phyloP scores from a whole-genome alignment of 2,329 filamentous ascomycete species.

The Alternaria brassicae region DNA sequence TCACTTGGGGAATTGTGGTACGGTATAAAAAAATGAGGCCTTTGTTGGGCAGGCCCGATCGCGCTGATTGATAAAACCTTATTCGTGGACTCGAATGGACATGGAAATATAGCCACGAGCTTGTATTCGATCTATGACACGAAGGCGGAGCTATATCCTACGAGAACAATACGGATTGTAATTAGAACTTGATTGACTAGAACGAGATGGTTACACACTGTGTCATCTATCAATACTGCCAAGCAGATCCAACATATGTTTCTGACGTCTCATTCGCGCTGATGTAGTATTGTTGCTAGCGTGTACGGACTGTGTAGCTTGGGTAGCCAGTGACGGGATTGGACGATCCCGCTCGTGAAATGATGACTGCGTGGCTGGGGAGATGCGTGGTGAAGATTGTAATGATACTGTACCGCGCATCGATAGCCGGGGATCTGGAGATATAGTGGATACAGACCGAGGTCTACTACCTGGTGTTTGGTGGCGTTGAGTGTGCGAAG shows the following conservation, averaged over 20 bases:
- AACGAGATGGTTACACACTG: background rate
- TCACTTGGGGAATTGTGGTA: background rate
- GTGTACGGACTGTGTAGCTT: background rate
- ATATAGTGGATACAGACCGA: background rate
- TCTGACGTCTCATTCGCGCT: constrained; percentile 25
- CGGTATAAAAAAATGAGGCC: too few species aligned
- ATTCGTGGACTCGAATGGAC: too few species aligned
- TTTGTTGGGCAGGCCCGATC: too few species aligned
- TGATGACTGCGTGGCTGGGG: background rate
- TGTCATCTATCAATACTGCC: constrained; percentile 13
- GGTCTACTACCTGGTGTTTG: background rate
- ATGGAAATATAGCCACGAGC: too few species aligned
- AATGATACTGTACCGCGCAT: background rate
- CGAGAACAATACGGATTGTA: background rate
- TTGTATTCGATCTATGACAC: too few species aligned
- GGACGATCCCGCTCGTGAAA: background rate
- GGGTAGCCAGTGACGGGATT: background rate
- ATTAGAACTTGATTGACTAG: background rate
- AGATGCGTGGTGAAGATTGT: background rate
- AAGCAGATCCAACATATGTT: constrained; percentile 22
- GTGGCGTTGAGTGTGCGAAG: background rate
- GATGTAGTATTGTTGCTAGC: constrained; percentile 1
- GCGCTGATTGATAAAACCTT: too few species aligned
- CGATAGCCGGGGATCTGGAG: background rate
- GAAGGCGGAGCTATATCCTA: background rate